Conservation (phyloP, 2,329 filamentous ascomycete species). For the Verticillium nubilum region DNA sequence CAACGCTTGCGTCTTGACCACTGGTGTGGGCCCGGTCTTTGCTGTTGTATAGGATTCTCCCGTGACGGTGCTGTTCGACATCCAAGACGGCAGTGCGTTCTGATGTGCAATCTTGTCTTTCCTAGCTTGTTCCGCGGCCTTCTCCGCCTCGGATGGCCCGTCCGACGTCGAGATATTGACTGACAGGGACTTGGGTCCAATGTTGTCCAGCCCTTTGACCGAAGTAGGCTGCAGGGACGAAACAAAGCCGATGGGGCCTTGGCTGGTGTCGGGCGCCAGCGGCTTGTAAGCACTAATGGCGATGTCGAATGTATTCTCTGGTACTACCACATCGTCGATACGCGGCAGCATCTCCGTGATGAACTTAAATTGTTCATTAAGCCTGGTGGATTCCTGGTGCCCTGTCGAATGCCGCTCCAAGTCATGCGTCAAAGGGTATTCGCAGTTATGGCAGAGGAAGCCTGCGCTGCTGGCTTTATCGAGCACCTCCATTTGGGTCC, state of each 20-base stretch:
- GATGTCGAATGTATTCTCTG: slow-evolving; percentile 68
- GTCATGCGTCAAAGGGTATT: slow-evolving; percentile 56
- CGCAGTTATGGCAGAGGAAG: slow-evolving; percentile 81
- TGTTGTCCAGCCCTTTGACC: slow-evolving; percentile 63
- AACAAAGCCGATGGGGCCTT: slow-evolving; percentile 37
- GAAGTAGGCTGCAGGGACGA: slow-evolving; percentile 54
- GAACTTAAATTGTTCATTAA: slow-evolving; percentile 76
- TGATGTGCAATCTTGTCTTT: slow-evolving; percentile 62
- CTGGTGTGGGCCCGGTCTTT: slow-evolving; percentile 25
- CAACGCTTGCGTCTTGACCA: slow-evolving; percentile 35
- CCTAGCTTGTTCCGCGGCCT: slow-evolving; percentile 56
- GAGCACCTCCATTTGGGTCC: slow-evolving; percentile 84
- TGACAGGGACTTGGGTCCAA: slow-evolving; percentile 62
- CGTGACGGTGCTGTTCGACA: slow-evolving; percentile 64
- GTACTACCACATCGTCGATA: slow-evolving; percentile 70
- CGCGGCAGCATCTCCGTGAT: slow-evolving; percentile 70
- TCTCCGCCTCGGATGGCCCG: slow-evolving; percentile 62
- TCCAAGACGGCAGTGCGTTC: slow-evolving; percentile 67
- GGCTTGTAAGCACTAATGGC: slow-evolving; percentile 54
- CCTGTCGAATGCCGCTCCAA: slow-evolving; percentile 64
- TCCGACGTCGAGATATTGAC: slow-evolving; percentile 64
- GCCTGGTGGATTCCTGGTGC: slow-evolving; percentile 64
- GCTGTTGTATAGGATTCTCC: slow-evolving; percentile 50
- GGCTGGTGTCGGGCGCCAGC: slow-evolving; percentile 47
- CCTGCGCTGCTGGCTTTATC: slow-evolving; percentile 66